Evolutionary conservation across 805 yeast species (phyloP).

Genomic region (Starmera quercuum): DNA sequence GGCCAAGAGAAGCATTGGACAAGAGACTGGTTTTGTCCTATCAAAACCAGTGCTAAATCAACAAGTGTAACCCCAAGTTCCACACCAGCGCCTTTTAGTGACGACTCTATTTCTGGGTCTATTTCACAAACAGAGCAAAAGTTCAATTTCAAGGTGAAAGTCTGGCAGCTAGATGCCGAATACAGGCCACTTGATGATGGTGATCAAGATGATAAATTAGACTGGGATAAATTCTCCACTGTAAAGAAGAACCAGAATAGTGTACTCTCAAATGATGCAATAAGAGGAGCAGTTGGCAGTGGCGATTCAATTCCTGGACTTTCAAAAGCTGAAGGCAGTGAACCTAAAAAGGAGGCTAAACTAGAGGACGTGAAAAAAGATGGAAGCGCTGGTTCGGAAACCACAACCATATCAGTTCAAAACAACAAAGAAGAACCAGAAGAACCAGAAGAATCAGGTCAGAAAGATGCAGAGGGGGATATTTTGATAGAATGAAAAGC

Average conservation of each 20-base stretch:
- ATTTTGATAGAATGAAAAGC: slow-evolving; percentile 4
- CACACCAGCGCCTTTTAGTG: slow-evolving; percentile 20
- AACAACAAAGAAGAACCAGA: neutral
- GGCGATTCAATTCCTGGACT: slow-evolving; percentile 40
- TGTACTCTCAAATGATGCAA: slow-evolving; percentile 37
- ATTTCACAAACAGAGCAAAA: slow-evolving; percentile 7
- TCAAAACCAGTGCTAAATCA: slow-evolving; percentile 3
- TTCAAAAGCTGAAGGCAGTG: slow-evolving; percentile 20
- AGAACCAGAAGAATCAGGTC: neutral
- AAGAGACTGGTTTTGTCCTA: slow-evolving; percentile 19
- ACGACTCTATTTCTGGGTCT: slow-evolving; percentile 4
- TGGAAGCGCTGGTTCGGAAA: neutral
- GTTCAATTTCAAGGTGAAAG: slow-evolving; percentile 21
- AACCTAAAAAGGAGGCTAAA: neutral
- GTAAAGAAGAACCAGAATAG: slow-evolving; percentile 16
- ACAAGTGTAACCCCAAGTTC: slow-evolving; percentile 14
- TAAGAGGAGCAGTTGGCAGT: slow-evolving; percentile 47
- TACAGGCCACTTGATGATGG: slow-evolving; percentile 23
- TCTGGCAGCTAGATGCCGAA: slow-evolving; percentile 22
- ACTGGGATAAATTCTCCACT: slow-evolving; percentile 30
- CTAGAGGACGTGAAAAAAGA: neutral
- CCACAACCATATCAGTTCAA: neutral
- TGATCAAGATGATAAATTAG: slow-evolving; percentile 35
- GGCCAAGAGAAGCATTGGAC: slow-evolving; percentile 19
- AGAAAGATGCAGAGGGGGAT: slow-evolving; percentile 16